Base-by-base conservation (phyloP, 805 yeast species). In the Wickerhamiella parazyma region DNA sequence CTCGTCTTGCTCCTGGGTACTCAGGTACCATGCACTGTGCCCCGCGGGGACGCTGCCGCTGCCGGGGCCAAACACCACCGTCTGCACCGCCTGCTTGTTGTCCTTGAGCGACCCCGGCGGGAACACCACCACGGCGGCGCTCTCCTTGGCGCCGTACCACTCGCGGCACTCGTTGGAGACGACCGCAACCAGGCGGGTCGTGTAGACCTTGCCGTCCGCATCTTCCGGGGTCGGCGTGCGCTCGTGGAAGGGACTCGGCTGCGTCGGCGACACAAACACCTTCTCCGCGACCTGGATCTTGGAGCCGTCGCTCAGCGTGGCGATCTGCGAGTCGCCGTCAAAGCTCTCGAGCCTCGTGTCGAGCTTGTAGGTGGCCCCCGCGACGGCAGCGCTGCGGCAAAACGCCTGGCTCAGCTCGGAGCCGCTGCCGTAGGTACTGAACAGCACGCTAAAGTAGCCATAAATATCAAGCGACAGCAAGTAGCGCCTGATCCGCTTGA, bases 381-480 rank as follows among this genome's bases (percentile, higher is more conserved):
- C 97, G 49, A 89, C 97, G 11, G 98, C 98, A 3, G 97, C 97
- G 46, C 94, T 81, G 54, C 98, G 72, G 64, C 96, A 89, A 62
- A 91, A 89, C 1, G 96, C 98, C 65, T 89, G 98, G 12, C 94
- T 78, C 21, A 89, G 67, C 63, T 89, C 98, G 42, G 97, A 95
- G 0, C 94, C 87, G 2, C 95, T 93, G 45, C 97, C 98, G 63
- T 78, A 89, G 67, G 85, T 89, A 41, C 94, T 81, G 54, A 79
- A 79, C 66, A 89, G 69, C 10, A 83, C 93, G 2, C 98, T 96
- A 70, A 91, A 89, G 50, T 76, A 80, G 11, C 98, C 98, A 61
- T 87, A 91, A 3, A 87, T 84, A 53, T 87, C 94, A 57, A 84
- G 79, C 14, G 95, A 82, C 7, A 75, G 66, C 48, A 91, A 66